phyloP scores from a whole-genome alignment of 164 flowering plant genomes.

The Akebia trifoliata region DNA sequence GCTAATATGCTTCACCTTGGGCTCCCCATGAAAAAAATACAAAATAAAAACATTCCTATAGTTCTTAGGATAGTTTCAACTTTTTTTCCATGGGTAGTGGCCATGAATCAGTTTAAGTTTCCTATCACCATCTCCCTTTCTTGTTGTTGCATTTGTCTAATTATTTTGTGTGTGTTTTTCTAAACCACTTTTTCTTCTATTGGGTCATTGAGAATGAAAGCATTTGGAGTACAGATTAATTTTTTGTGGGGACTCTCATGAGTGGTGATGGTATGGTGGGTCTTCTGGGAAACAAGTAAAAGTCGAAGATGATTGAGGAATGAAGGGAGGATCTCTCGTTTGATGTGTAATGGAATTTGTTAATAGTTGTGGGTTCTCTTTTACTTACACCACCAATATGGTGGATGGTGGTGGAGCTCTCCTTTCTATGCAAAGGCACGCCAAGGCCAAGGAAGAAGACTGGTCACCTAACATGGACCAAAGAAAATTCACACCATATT shows the following conservation, averaged over 20 bases:
- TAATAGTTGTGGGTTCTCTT: no score
- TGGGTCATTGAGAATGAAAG: conserved; percentile 16
- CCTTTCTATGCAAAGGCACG: conserved; percentile 56
- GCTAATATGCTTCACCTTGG: conserved; percentile 9
- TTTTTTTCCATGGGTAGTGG: conserved; percentile 3
- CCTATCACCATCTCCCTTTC: not conserved
- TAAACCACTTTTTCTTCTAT: conserved; percentile 3
- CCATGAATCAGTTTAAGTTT: conserved; percentile 9
- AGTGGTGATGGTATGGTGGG: conserved; percentile 8
- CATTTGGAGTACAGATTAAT: conserved; percentile 23
- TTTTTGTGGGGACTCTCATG: conserved; percentile 24
- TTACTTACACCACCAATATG: conserved; percentile 13
- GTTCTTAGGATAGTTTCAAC: conserved; percentile 1
- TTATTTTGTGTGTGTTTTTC: not conserved
- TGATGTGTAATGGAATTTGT: conserved; percentile 38
- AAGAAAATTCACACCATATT: conserved; percentile 2
- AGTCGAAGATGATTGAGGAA: conserved; percentile 73
- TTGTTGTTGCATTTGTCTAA: not conserved
- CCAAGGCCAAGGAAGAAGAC: conserved; percentile 34
- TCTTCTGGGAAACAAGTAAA: conserved; percentile 26
- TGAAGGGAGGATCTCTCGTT: conserved; percentile 68
- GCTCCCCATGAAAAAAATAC: conserved; percentile 15
- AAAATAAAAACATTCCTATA: conserved; percentile 13
- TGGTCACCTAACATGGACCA: conserved; percentile 26
- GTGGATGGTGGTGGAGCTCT: conserved; percentile 30